Evolutionary conservation across 1,139 yeast genomes (phyloP).

Genomic region (Blastobotrys malaysiensis): DNA sequence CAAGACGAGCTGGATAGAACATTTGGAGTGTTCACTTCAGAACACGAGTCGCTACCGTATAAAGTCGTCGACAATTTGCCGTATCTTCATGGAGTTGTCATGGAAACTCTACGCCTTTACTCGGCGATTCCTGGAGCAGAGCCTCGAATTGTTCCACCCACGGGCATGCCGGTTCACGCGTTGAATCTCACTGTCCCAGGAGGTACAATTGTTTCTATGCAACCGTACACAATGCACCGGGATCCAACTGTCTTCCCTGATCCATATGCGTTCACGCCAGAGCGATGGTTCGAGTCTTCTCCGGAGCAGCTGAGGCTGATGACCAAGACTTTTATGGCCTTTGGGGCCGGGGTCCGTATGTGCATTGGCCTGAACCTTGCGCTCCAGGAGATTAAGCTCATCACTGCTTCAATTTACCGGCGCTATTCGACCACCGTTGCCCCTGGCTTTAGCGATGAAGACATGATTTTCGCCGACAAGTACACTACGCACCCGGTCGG

Average conservation of each 20-base stretch:
- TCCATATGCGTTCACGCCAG: slow-evolving; percentile 51
- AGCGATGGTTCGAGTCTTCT: slow-evolving; percentile 52
- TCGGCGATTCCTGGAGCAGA: slow-evolving; percentile 74
- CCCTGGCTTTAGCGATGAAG: slow-evolving; percentile 28
- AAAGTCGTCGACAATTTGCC: slow-evolving; percentile 46
- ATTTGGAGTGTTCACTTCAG: slow-evolving; percentile 19
- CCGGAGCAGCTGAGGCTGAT: slow-evolving; percentile 40
- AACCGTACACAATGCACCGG: slow-evolving; percentile 62
- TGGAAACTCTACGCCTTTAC: slow-evolving; percentile 57
- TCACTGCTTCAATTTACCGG: slow-evolving; percentile 50
- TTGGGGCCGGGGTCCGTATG: slow-evolving; percentile 73
- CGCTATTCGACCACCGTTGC: slow-evolving; percentile 37
- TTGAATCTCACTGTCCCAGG: slow-evolving; percentile 39
- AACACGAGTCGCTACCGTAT: slow-evolving; percentile 14
- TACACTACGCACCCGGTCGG: slow-evolving; percentile 37
- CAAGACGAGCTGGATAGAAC: slow-evolving; percentile 38
- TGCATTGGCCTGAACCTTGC: slow-evolving; percentile 71
- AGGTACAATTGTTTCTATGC: slow-evolving; percentile 56
- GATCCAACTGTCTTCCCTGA: slow-evolving; percentile 45
- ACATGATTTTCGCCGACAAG: slow-evolving; percentile 34
- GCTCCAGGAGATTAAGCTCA: slow-evolving; percentile 57
- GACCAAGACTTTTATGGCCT: slow-evolving; percentile 56
- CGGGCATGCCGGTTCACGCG: slow-evolving; percentile 23
- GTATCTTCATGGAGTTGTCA: slow-evolving; percentile 50
- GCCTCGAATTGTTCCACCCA: slow-evolving; percentile 48